A percentile compares a stretch with the other conserved stretches of the same genome.
These are phyloP conservation scores for Diaporthe australafricana DNA, from an alignment of 2,329 filamentous ascomycete species.

Conservation along the genomic window DNA sequence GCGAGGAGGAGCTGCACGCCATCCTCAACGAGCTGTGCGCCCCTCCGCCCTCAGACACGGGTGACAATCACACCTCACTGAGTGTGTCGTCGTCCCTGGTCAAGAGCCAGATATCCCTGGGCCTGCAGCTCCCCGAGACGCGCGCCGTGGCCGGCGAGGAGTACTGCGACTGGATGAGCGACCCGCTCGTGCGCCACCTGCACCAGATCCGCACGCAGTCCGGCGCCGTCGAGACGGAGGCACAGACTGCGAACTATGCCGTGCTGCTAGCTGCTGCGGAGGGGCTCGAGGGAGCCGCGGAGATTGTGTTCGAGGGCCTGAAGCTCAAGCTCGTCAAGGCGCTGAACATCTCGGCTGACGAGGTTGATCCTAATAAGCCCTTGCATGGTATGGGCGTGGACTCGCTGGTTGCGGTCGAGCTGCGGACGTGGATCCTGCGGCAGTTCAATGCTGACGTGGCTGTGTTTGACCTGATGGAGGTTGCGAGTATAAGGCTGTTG, in stretches of 20 bases:
- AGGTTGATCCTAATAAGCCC: conserved; percentile 39
- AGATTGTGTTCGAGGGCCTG: conserved; percentile 42
- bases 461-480: conserved; percentile 48
- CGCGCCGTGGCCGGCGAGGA: conserved; percentile 39
- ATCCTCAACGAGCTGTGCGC: conserved; percentile 42
- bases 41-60: no score
- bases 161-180: conserved; percentile 38
- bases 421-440: conserved; percentile 41
- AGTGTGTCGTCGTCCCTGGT: conserved; percentile 40
- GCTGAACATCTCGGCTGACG: conserved; percentile 39
- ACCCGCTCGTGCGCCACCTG: conserved; percentile 42
- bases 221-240: neutral
- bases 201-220: conserved; percentile 33
- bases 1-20: conserved; percentile 32
- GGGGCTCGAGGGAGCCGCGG: conserved; percentile 39
- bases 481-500: neutral
- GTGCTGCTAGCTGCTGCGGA: conserved; percentile 39
- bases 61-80: no score
- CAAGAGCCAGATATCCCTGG: conserved; percentile 42
- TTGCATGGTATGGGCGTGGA: conserved; percentile 42
- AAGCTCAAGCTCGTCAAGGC: conserved; percentile 41
- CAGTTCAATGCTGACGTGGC: conserved; percentile 42
- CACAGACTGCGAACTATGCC: conserved; percentile 27
- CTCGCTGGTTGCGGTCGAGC: conserved; percentile 42
- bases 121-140: conserved; percentile 41